Conservation (phyloP, 2,329 filamentous ascomycete genomes). For the Fusarium sp. region DNA sequence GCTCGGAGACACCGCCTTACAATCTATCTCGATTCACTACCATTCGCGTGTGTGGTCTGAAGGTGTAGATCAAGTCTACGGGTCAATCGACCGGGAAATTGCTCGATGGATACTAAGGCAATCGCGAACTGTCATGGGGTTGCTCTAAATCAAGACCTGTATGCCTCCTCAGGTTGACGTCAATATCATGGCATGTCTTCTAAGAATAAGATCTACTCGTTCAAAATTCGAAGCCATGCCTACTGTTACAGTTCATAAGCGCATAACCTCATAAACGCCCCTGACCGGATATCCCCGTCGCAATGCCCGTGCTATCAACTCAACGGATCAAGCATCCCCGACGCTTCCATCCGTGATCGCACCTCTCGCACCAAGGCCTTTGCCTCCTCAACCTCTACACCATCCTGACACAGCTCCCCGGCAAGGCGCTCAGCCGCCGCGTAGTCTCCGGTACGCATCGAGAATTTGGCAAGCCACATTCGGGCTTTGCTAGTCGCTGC, state of each 20-base stretch:
- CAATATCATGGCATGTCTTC: not conserved
- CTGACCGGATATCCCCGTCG: not conserved
- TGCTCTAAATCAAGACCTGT: not conserved
- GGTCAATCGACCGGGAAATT: not conserved
- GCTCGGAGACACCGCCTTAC: not conserved
- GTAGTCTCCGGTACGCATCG: conserved; percentile 81
- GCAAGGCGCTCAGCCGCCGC: conserved; percentile 82
- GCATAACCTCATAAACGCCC: conserved; percentile 17
- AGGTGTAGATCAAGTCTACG: not conserved
- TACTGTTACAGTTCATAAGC: conserved; percentile 24
- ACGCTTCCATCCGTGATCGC: conserved; percentile 77
- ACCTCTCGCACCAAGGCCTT: conserved; percentile 93
- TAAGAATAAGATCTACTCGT: not conserved
- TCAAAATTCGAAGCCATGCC: not conserved
- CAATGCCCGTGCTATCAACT: conserved; percentile 31
- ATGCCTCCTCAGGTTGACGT: not conserved
- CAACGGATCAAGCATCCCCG: conserved; percentile 46
- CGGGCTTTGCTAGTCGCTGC: conserved; percentile 91
- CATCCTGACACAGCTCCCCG: conserved; percentile 93
- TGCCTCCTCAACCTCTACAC: conserved; percentile 95
- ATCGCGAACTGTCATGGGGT: not conserved
- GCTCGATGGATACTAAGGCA: not conserved
- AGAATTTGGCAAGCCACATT: conserved; percentile 90
- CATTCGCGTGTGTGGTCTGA: not conserved
- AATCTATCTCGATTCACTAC: not conserved